Conservation (phyloP, 2,329 filamentous ascomycete species). For the Neofusicoccum umdonicola region DNA sequence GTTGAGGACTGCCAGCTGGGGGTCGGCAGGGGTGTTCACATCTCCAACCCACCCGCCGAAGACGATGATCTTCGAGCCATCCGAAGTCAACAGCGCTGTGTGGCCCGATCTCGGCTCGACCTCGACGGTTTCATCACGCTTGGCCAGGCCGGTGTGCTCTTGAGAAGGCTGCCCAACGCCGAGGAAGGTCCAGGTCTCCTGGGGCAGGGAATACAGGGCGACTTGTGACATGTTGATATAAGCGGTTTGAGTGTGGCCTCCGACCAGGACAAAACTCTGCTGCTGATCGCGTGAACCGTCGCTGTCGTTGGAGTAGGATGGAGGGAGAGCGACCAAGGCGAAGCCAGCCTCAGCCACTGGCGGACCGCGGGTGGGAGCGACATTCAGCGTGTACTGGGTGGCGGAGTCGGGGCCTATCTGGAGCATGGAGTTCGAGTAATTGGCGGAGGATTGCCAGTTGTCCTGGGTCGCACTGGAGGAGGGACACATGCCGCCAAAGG, state of each 20-base stretch:
- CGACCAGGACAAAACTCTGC: conserved; percentile 75
- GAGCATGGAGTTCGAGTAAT: conserved; percentile 80
- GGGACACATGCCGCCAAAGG: conserved; percentile 91
- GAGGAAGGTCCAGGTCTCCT: conserved; percentile 83
- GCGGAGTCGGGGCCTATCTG: conserved; percentile 49
- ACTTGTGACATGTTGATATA: conserved; percentile 95
- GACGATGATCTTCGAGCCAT: conserved; percentile 74
- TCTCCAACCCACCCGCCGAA: conserved; percentile 93
- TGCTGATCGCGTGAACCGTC: conserved; percentile 65
- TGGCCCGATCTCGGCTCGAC: conserved; percentile 87
- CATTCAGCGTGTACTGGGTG: conserved; percentile 46
- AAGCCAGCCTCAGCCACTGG: conserved; percentile 85
- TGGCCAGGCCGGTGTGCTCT: conserved; percentile 56
- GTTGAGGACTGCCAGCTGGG: conserved; percentile 75
- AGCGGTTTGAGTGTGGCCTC: conserved; percentile 77
- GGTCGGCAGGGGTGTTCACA: conserved; percentile 69
- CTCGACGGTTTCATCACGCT: conserved; percentile 43
- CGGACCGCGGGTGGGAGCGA: conserved; percentile 56
- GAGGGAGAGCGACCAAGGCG: conserved; percentile 70
- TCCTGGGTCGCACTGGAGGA: conserved; percentile 34
- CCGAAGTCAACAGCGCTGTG: conserved; percentile 74
- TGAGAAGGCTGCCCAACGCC: conserved; percentile 53
- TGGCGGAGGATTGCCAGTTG: conserved; percentile 66
- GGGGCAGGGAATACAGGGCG: conserved; percentile 81
- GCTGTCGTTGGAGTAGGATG: conserved; percentile 67